Percentiles rank a stretch among this genome's conserved stretches.
Conservation (phyloP, 352 stramenopile genomes). For the Globisporangium nodosum region DNA sequence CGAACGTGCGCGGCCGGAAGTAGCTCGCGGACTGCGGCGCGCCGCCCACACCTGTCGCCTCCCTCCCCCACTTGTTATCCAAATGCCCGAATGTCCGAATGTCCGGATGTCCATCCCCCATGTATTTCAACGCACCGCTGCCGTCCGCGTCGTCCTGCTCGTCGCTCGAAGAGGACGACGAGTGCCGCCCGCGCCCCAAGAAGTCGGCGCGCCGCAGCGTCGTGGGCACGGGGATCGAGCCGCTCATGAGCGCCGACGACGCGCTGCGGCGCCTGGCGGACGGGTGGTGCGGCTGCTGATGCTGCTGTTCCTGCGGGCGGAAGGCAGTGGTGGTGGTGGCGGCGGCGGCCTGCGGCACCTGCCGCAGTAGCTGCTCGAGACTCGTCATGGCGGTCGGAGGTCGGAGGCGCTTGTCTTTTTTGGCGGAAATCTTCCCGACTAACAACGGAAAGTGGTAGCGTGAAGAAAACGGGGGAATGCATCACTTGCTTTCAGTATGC, state of each 20-base stretch:
- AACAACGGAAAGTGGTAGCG: neutral
- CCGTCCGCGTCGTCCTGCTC: slow-evolving; percentile 8
- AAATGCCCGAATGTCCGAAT: neutral
- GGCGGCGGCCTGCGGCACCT: neutral
- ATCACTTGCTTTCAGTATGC: neutral
- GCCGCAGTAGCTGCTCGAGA: slow-evolving; percentile 16
- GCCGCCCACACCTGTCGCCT: slow-evolving; percentile 1
- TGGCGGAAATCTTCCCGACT: neutral
- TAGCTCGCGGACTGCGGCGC: slow-evolving; percentile 50
- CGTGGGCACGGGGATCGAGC: slow-evolving; percentile 15
- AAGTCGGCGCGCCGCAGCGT: slow-evolving; percentile 12
- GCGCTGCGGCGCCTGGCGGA: slow-evolving; percentile 1
- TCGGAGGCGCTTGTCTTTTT: neutral
- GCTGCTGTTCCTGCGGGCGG: neutral
- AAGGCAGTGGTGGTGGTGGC: neutral
- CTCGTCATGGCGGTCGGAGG: slow-evolving; percentile 7
- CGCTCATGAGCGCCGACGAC: slow-evolving; percentile 9
- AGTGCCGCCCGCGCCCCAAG: slow-evolving; percentile 13
- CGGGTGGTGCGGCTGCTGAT: neutral
- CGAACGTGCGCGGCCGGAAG: slow-evolving; percentile 54
- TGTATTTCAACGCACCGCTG: slow-evolving; percentile 3
- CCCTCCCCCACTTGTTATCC: neutral
- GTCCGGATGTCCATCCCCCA: neutral
- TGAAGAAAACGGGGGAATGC: neutral
- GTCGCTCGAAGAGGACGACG: slow-evolving; percentile 15